phyloP scores from a whole-genome alignment of 176 grass and related monocot genomes.

The Metroxylon sagu region DNA sequence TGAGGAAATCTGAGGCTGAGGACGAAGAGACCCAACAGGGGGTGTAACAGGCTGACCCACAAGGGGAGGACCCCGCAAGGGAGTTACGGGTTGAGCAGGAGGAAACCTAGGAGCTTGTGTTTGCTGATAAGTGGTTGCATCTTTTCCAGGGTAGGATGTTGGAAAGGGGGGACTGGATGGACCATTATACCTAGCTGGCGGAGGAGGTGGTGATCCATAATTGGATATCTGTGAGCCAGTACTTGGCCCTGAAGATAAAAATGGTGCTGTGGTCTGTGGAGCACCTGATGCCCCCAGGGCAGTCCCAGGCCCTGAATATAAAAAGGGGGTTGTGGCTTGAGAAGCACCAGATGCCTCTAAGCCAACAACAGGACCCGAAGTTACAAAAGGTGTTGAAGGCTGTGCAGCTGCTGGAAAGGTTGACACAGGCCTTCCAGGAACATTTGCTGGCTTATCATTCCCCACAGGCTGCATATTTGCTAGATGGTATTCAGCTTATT shows the following conservation, averaged over 20 bases:
- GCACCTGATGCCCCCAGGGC: background rate
- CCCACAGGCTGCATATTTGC: constrained; percentile 31
- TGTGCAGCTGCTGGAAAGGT: constrained; percentile 27
- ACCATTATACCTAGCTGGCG: constrained; percentile 7
- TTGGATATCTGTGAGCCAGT: constrained; percentile 26
- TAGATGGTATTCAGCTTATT: no score
- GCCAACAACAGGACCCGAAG: constrained; percentile 11
- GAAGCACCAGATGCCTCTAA: background rate
- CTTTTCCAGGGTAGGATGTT: background rate
- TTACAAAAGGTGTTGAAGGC: constrained; percentile 14
- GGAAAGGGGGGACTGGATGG: constrained; percentile 8
- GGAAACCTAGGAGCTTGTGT: constrained; percentile 9
- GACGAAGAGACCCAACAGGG: constrained; percentile 5
- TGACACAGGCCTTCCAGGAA: constrained; percentile 28
- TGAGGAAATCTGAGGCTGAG: constrained; percentile 5
- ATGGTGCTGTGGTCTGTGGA: constrained; percentile 1
- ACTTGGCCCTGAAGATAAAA: background rate
- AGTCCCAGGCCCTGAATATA: background rate
- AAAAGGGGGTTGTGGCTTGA: background rate
- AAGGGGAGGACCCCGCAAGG: constrained; percentile 8
- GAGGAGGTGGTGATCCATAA: constrained; percentile 7
- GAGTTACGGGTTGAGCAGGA: constrained; percentile 2
- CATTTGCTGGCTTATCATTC: constrained; percentile 25
- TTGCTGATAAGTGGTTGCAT: constrained; percentile 11
- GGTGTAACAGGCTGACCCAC: background rate